Base-by-base conservation (phyloP, 1,139 yeast species). In the Suhomyces bokatorum region DNA sequence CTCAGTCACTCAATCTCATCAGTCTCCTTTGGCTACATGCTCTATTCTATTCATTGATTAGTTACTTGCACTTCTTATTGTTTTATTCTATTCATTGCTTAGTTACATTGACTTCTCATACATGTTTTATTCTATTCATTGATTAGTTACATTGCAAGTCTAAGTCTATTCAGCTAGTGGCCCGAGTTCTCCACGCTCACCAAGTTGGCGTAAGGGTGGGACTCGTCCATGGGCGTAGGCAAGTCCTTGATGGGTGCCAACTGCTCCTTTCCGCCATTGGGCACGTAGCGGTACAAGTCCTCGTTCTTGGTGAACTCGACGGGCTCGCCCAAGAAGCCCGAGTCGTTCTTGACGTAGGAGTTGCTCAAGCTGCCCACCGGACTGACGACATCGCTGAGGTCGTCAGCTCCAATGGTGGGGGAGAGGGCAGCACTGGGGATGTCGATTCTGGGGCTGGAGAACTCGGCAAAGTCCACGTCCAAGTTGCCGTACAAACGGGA, bases 401-500 rank as follows among this genome's bases (percentile, higher is more conserved):
- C 58, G 32, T 50, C 47, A 6, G 47, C 50, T 3, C 13, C 37
- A 12, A 42, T n/a, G 10, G 42, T 14, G 3, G 41, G 42, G 7
- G 47, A 37, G 26, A 39, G 35, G 8, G 33, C 16, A 9, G 35
- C 17, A 12, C 11, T 30, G 6, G 50, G 49, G 26, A 49, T 41
- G 14, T 38, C 36, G 22, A 49, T 43, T 11, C 48, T 46, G 6
- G 67, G 64, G 27, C 59, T 57, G 46, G 49, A 51, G 31, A 55
- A 40, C 24, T 52, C 60, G 11, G 42, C 45, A 35, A 48, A 54
- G 37, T 59, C 60, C 22, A 59, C 44, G 30, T 66, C 70, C 44
- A 66, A 56, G 40, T 55, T 52, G 42, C 60, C 59, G 51, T 66
- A 70, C 47, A 71, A 66, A 40, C 57, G 55, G 17, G 58, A 40